A percentile compares a stretch with the other conserved stretches of the same genome.
These are phyloP conservation scores for Podila clonocystis DNA, from an alignment of 192 early-diverging fungal species.

Conservation along the genomic window DNA sequence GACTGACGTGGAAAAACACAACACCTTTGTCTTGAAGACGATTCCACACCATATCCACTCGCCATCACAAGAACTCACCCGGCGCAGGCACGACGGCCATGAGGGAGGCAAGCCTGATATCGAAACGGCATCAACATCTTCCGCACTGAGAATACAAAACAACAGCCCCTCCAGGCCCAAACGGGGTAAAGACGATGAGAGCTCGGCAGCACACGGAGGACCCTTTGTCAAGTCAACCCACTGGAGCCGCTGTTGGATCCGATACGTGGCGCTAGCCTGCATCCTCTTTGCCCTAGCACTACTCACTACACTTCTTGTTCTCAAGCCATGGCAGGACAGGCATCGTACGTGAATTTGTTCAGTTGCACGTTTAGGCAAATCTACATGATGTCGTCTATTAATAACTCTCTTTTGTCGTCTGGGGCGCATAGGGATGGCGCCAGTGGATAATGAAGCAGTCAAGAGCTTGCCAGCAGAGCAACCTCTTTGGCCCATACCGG, in stretches of 20 bases:
- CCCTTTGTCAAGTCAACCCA: not conserved
- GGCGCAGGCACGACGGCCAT: not conserved
- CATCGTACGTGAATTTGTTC: conserved; percentile 10
- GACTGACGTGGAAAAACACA: too few species aligned
- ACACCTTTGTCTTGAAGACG: not conserved
- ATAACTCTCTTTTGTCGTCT: not conserved
- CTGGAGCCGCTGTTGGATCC: conserved; percentile 22
- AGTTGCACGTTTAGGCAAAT: not conserved
- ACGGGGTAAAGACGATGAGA: too few species aligned
- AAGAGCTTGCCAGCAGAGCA: conserved; percentile 37
- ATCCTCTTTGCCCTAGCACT: not conserved
- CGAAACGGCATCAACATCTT: not conserved
- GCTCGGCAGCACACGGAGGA: too few species aligned
- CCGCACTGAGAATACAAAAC: not conserved
- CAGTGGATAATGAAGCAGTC: conserved; percentile 20
- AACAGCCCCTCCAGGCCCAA: not conserved
- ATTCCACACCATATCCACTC: not conserved
- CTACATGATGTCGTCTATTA: too few species aligned
- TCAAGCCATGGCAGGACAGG: conserved; percentile 17
- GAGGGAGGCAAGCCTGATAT: not conserved
- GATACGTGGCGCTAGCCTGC: not conserved
- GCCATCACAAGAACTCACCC: not conserved
- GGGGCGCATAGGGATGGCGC: conserved; percentile 11
- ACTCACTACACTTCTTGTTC: not conserved
- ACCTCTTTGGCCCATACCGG: conserved; percentile 40